phyloP scores from a whole-genome alignment of 352 stramenopile genomes.

The Globisporangium canariense region DNA sequence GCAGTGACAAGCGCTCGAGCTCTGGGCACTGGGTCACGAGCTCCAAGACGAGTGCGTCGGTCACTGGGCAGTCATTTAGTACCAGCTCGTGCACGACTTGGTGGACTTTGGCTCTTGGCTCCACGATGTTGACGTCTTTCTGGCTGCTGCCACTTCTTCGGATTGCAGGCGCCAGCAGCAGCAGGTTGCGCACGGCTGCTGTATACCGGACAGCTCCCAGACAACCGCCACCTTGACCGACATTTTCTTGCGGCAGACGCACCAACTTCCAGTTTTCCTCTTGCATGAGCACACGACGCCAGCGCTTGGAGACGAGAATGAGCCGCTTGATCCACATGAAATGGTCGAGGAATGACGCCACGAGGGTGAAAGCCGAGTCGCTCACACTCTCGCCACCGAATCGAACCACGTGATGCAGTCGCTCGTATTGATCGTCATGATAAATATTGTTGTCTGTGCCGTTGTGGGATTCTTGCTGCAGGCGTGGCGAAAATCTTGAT shows the following conservation, averaged over 20 bases:
- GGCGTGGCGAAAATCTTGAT: too few species aligned
- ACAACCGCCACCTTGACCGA: background rate
- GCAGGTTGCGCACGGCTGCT: background rate
- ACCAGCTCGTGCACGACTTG: slow-evolving; percentile 20
- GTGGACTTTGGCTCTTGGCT: background rate
- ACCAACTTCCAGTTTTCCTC: slow-evolving; percentile 14
- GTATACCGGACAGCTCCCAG: background rate
- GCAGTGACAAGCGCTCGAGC: slow-evolving; percentile 18
- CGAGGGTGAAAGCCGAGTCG: background rate
- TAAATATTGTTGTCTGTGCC: background rate
- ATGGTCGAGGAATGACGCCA: slow-evolving; percentile 19
- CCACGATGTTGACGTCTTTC: background rate
- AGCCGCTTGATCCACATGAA: slow-evolving; percentile 19
- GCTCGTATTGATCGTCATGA: background rate
- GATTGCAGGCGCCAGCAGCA: background rate
- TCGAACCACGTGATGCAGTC: background rate
- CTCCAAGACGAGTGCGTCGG: slow-evolving; percentile 23
- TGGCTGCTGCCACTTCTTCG: too few species aligned
- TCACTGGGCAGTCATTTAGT: slow-evolving; percentile 19
- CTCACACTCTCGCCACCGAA: background rate
- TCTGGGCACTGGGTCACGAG: slow-evolving; percentile 18
- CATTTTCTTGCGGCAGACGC: background rate
- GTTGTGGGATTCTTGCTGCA: too few species aligned
- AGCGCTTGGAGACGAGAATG: slow-evolving; percentile 12
- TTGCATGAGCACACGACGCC: slow-evolving; percentile 10